Evolutionary conservation across 768 basidiomycete genomes (phyloP).

Genomic region (Steccherinum ochraceum): DNA sequence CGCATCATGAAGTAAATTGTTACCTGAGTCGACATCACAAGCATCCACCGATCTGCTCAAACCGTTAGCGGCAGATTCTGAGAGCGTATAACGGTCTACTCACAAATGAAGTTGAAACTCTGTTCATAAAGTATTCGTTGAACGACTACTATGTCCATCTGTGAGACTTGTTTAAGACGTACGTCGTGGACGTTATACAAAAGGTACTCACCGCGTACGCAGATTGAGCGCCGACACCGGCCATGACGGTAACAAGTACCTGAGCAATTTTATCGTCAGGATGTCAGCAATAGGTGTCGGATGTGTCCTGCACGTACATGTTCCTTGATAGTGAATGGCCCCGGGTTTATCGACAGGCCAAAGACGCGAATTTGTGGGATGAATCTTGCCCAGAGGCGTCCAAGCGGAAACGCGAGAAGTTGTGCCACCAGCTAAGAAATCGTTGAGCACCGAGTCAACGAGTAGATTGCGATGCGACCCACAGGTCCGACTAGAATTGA

Average conservation of each 20-base stretch:
- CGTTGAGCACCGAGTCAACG: slow-evolving; percentile 14
- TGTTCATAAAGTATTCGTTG: slow-evolving; percentile 70
- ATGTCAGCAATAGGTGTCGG: slow-evolving; percentile 40
- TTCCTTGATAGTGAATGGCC: slow-evolving; percentile 75
- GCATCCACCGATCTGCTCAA: slow-evolving; percentile 21
- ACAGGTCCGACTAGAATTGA: slow-evolving; percentile 29
- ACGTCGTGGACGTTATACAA: too few relatives aligned
- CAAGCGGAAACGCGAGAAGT: slow-evolving; percentile 63
- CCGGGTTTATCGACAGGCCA: slow-evolving; percentile 63
- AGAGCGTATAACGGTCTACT: slow-evolving; percentile 15
- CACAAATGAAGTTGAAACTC: slow-evolving; percentile 53
- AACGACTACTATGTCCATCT: slow-evolving; percentile 71
- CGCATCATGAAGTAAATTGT: background rate
- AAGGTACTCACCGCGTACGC: slow-evolving; percentile 51
- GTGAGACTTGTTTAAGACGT: background rate
- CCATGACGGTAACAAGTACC: slow-evolving; percentile 69
- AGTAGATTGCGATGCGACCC: slow-evolving; percentile 16
- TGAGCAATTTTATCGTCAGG: slow-evolving; percentile 17
- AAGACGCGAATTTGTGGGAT: slow-evolving; percentile 48
- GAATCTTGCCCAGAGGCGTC: slow-evolving; percentile 58
- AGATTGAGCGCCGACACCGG: slow-evolving; percentile 48
- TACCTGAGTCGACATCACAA: slow-evolving; percentile 24
- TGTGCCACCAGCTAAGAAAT: slow-evolving; percentile 58
- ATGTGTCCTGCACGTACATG: slow-evolving; percentile 40
- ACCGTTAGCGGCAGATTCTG: background rate